A percentile compares a stretch with the other conserved stretches of the same genome.
phyloP scores from a whole-genome alignment of 2,329 filamentous ascomycete genomes.

The Alternaria sp. region DNA sequence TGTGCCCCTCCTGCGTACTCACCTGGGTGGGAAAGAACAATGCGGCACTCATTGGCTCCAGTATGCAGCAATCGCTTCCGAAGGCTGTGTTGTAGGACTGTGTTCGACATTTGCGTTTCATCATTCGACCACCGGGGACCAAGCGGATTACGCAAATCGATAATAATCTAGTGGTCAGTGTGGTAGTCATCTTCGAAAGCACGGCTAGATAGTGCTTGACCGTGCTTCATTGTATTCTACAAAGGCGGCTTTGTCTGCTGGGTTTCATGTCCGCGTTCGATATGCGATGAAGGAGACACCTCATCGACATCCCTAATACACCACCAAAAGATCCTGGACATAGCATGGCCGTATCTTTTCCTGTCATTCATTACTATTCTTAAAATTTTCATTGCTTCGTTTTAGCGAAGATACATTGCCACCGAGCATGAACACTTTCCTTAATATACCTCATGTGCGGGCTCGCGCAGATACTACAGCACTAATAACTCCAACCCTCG shows the following conservation, averaged over 20 bases:
- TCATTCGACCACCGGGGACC: conserved; percentile 3
- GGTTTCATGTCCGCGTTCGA: conserved; percentile 7
- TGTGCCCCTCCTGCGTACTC: background rate
- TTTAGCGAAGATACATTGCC: background rate
- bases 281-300: conserved; percentile 1
- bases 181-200: background rate
- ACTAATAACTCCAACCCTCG: background rate
- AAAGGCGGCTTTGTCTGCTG: conserved; percentile 7
- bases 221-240: conserved; percentile 11
- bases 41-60: background rate
- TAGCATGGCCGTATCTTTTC: conserved; percentile 1
- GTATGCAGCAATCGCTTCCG: background rate
- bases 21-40: background rate
- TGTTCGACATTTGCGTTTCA: conserved; percentile 4
- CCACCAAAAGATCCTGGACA: background rate
- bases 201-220: conserved; percentile 1
- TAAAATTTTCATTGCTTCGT: background rate
- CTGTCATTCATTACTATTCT: background rate
- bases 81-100: background rate
- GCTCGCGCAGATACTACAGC: conserved; percentile 3
- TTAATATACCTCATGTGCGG: conserved; percentile 2
- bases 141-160: conserved; percentile 9
- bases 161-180: conserved; percentile 5
- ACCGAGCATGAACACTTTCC: conserved; percentile 9
- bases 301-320: conserved; percentile 2